These are phyloP conservation scores for Arthrobotrys entomopaga DNA, from an alignment of 2,329 filamentous ascomycete genomes.

Conservation along the genomic window DNA sequence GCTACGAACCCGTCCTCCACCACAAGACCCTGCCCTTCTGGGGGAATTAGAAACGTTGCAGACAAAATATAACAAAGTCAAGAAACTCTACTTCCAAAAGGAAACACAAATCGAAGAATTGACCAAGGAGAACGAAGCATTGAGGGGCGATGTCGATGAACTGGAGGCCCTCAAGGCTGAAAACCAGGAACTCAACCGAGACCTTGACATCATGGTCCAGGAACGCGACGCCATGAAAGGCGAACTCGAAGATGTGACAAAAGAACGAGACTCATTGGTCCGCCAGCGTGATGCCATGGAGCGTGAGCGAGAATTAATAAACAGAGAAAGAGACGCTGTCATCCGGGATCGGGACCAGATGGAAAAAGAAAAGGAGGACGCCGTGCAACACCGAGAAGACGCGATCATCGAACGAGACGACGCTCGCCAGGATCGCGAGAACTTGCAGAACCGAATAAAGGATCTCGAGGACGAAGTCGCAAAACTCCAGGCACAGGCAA, in stretches of 20 bases:
- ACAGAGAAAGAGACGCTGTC: conserved; percentile 19
- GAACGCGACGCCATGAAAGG: conserved; percentile 31
- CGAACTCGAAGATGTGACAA: conserved; percentile 19
- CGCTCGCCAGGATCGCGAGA: conserved; percentile 40
- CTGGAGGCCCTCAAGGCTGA: conserved; percentile 30
- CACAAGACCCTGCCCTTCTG: conserved; percentile 34
- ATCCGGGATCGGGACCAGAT: conserved; percentile 18
- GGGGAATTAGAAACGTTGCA: conserved; percentile 48
- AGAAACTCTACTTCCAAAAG: conserved; percentile 55
- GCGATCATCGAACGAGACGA: conserved; percentile 43
- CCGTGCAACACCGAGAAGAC: conserved; percentile 32
- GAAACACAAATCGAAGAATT: conserved; percentile 48
- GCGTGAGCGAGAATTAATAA: conserved; percentile 32
- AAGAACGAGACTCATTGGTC: conserved; percentile 30
- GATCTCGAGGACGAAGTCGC: conserved; percentile 52
- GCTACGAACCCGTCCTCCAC: conserved; percentile 42
- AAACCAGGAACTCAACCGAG: conserved; percentile 40
- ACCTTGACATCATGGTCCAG: conserved; percentile 49
- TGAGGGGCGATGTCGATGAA: conserved; percentile 40
- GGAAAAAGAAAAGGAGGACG: conserved; percentile 27
- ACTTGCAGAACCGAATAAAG: conserved; percentile 46
- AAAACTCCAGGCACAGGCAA: conserved; percentile 39
- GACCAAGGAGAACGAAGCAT: conserved; percentile 40
- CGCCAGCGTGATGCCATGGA: conserved; percentile 34
- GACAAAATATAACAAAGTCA: conserved; percentile 54